phyloP scores from a whole-genome alignment of 2,329 filamentous ascomycete genomes.

The Alternaria ethzedia region DNA sequence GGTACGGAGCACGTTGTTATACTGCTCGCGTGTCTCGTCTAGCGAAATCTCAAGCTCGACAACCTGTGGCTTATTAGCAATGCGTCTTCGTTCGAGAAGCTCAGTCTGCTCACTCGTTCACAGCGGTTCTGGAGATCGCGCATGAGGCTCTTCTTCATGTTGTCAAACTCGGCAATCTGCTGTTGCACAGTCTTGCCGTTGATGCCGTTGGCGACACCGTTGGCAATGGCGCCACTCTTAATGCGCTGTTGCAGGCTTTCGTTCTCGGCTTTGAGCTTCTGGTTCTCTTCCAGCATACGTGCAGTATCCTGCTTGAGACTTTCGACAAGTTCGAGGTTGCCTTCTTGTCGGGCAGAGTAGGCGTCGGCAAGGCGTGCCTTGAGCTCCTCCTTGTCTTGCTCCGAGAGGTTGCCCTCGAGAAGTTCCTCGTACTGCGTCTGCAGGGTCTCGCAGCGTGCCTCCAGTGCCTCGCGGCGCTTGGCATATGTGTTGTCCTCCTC shows the following conservation, averaged over 20 bases:
- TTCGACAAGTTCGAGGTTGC: conserved; percentile 74
- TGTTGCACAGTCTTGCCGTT: conserved; percentile 94
- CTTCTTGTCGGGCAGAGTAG: conserved; percentile 76
- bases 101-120: conserved; percentile 69
- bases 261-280: conserved; percentile 78
- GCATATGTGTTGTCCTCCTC: conserved; percentile 66
- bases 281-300: conserved; percentile 81
- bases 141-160: conserved; percentile 99
- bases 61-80: conserved; percentile 54
- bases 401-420: conserved; percentile 77
- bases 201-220: conserved; percentile 62
- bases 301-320: conserved; percentile 78
- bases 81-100: conserved; percentile 4
- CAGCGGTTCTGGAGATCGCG: conserved; percentile 97
- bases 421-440: conserved; percentile 86
- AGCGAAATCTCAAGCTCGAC: conserved; percentile 98
- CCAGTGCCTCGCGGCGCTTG: conserved; percentile 76
- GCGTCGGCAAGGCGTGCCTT: conserved; percentile 79
- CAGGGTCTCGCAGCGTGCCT: conserved; percentile 74
- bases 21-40: conserved; percentile 97
- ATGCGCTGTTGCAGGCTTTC: conserved; percentile 78
- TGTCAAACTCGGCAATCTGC: conserved; percentile 97
- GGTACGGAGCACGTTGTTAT: conserved; percentile 95
- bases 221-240: conserved; percentile 68
- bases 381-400: conserved; percentile 82